These are phyloP conservation scores for Fraxinus greggii DNA, from an alignment of 305 asterid genomes.

Conservation along the genomic window DNA sequence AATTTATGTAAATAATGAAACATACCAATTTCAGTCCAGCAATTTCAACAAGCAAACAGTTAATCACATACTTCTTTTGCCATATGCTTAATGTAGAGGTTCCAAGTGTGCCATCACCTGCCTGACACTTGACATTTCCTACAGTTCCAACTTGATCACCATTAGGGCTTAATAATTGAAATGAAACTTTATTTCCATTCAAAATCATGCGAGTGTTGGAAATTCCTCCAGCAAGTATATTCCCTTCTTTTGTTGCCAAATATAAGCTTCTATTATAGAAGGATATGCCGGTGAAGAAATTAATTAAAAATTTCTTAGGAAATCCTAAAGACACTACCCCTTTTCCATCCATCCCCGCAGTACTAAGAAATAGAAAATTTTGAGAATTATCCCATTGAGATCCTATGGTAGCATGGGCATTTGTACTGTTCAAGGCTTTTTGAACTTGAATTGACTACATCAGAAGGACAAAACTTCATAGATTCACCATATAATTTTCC, in stretches of 20 bases:
- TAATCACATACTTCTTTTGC: constrained; percentile 32
- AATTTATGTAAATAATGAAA: background rate
- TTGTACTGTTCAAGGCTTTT: constrained; percentile 28
- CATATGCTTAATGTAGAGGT: constrained; percentile 27
- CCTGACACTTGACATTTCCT: constrained; percentile 35
- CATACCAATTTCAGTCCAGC: constrained; percentile 51
- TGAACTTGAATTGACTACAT: constrained; percentile 26
- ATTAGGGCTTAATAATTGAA: constrained; percentile 19
- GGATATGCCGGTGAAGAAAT: constrained; percentile 25
- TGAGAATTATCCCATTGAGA: constrained; percentile 30
- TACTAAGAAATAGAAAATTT: constrained; percentile 31
- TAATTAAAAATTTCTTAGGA: constrained; percentile 25
- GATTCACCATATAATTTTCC: constrained; percentile 39
- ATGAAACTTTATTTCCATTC: constrained; percentile 23
- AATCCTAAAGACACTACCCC: constrained; percentile 41
- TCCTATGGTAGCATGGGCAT: constrained; percentile 38
- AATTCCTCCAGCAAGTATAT: constrained; percentile 30
- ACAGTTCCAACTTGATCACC: constrained; percentile 27
- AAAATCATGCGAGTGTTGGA: constrained; percentile 29
- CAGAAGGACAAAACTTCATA: constrained; percentile 18
- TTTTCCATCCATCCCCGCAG: constrained; percentile 28
- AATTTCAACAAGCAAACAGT: constrained; percentile 41
- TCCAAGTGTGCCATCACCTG: background rate
- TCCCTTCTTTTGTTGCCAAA: constrained; percentile 43
- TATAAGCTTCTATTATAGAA: constrained; percentile 36